Evolutionary conservation across 768 basidiomycete genomes (phyloP).

Genomic region (Podaxis sp.): DNA sequence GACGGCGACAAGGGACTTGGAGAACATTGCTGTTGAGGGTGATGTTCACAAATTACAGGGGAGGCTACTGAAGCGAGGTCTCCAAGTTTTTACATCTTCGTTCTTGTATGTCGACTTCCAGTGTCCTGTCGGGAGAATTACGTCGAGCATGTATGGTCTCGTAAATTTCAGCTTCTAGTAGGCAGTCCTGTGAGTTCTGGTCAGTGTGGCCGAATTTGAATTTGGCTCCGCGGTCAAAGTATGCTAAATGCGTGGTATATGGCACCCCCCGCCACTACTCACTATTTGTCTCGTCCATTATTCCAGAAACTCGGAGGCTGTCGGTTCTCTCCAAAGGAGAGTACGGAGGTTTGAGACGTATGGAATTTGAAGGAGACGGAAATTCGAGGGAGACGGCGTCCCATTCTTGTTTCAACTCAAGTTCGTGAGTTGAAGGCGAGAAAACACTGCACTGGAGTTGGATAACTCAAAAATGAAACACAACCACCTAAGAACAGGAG

Average conservation of each 20-base stretch:
- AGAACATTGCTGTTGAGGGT: background rate
- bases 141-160: background rate
- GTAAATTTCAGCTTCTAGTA: background rate
- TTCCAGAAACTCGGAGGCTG: background rate
- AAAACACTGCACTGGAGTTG: background rate
- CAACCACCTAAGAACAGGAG: background rate
- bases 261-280: background rate
- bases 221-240: background rate
- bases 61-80: background rate
- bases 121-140: background rate
- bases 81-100: background rate
- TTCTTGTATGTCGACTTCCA: background rate
- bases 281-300: background rate
- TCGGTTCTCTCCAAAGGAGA: background rate
- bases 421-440: background rate
- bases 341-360: background rate
- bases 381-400: too few species aligned
- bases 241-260: background rate
- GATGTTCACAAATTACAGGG: background rate
- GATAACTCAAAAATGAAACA: background rate
- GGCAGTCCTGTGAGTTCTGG: background rate
- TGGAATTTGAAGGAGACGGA: background rate
- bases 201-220: background rate
- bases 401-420: too few species aligned
- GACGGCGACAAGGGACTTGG: background rate